phyloP scores from a whole-genome alignment of 345 rosid genomes.

The Eutrema heterophyllum region DNA sequence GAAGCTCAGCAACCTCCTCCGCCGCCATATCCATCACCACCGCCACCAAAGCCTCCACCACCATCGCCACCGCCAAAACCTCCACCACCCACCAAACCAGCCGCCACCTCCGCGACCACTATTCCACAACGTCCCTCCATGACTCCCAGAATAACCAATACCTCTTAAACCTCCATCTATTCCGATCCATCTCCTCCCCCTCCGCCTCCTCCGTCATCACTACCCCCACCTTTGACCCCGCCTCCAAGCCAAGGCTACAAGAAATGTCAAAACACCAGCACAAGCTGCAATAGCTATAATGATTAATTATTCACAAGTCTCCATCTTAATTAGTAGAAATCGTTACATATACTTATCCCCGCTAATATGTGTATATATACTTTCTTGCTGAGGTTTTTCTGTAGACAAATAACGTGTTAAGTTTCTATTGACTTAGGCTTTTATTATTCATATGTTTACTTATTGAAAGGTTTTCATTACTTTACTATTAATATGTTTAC shows the following conservation, averaged over 20 bases:
- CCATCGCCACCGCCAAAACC: neutral
- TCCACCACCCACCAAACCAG: neutral
- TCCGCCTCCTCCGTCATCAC: neutral
- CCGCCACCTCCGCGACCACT: slow-evolving; percentile 19
- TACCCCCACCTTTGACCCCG: slow-evolving; percentile 10
- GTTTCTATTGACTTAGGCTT: slow-evolving; percentile 3
- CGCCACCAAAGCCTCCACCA: too few relatives aligned
- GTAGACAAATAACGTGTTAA: neutral
- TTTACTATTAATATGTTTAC: too few relatives aligned
- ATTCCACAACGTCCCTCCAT: slow-evolving; percentile 2
- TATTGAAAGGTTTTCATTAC: too few relatives aligned
- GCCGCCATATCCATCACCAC: neutral
- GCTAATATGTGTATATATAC: neutral
- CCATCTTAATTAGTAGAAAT: slow-evolving; percentile 3
- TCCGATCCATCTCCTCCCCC: too few relatives aligned
- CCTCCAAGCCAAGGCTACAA: neutral
- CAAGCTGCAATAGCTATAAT: slow-evolving; percentile 6
- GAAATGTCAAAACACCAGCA: neutral
- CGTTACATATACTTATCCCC: neutral
- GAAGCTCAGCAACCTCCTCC: slow-evolving; percentile 2
- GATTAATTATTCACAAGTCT: neutral
- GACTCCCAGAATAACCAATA: slow-evolving; percentile 9
- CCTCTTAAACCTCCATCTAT: neutral
- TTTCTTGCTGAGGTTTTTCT: neutral
- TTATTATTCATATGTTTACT: neutral